These are phyloP conservation scores for Penstemon eatonii DNA, from an alignment of 257 asterid genomes.

Conservation along the genomic window DNA sequence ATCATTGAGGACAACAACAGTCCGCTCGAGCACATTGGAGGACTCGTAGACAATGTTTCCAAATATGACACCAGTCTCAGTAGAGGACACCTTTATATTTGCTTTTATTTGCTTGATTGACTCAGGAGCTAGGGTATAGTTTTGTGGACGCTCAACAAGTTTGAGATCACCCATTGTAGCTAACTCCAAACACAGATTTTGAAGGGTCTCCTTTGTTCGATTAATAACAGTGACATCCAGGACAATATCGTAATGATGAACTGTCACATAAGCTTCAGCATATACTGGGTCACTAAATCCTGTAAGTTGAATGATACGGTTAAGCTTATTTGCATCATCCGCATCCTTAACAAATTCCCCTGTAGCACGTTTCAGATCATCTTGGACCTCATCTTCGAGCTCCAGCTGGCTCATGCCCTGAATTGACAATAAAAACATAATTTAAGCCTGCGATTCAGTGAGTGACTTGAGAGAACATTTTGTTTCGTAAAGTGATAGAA, in stretches of 20 bases:
- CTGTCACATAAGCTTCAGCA: constrained; percentile 94
- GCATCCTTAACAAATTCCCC: constrained; percentile 85
- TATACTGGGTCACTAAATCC: constrained; percentile 98
- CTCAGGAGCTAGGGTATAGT: constrained; percentile 83
- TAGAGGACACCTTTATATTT: constrained; percentile 92
- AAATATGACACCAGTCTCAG: constrained; percentile 96
- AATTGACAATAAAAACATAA: constrained; percentile 22
- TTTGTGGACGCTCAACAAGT: constrained; percentile 98
- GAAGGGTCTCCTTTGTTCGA: constrained; percentile 92
- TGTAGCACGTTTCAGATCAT: constrained; percentile 93
- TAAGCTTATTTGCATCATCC: constrained; percentile 82
- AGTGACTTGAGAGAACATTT: no score
- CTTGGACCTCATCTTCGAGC: constrained; percentile 90
- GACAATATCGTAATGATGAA: constrained; percentile 93
- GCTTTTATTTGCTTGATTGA: constrained; percentile 96
- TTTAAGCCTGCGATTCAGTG: not conserved
- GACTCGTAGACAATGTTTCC: constrained; percentile 96
- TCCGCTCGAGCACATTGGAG: constrained; percentile 85
- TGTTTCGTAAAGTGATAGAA: no score
- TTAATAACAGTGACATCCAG: constrained; percentile 88
- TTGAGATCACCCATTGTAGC: constrained; percentile 99
- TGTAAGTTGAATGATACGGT: constrained; percentile 85
- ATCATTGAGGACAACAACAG: constrained; percentile 88
- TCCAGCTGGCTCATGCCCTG: constrained; percentile 98
- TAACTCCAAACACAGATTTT: constrained; percentile 88